Conservation (phyloP, 2,329 filamentous ascomycete species). For the Cladosporium cucumerinum region DNA sequence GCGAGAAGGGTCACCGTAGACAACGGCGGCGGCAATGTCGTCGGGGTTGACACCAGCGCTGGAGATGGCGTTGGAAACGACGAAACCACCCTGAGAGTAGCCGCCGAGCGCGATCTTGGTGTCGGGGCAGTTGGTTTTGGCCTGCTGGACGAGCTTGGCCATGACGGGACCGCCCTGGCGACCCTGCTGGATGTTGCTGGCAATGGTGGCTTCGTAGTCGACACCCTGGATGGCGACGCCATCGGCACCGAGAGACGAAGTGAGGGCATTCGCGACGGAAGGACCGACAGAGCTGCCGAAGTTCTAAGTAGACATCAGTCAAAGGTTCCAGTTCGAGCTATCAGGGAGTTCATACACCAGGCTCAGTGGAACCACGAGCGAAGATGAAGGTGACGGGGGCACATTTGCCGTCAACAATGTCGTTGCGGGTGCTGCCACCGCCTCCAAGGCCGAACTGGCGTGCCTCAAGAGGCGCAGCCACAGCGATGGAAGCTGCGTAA, state of each 20-base stretch:
- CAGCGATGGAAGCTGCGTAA: conserved; percentile 21
- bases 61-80: conserved; percentile 25
- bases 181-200: conserved; percentile 22
- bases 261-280: conserved; percentile 49
- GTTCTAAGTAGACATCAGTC: conserved; percentile 32
- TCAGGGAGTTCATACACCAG: conserved; percentile 29
- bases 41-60: conserved; percentile 17
- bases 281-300: conserved; percentile 51
- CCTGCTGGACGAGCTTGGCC: conserved; percentile 24
- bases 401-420: conserved; percentile 33
- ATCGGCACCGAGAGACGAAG: conserved; percentile 39
- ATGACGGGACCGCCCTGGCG: conserved; percentile 25
- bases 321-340: background rate
- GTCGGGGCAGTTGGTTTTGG: conserved; percentile 27
- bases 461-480: conserved; percentile 20
- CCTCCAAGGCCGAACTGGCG: conserved; percentile 20
- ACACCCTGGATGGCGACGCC: conserved; percentile 55
- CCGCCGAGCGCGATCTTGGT: conserved; percentile 30
- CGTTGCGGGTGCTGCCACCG: conserved; percentile 23
- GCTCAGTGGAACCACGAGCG: conserved; percentile 55
- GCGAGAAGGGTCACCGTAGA: conserved; percentile 33
- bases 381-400: conserved; percentile 53
- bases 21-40: conserved; percentile 24
- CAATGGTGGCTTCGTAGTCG: conserved; percentile 46
- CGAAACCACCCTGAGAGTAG: conserved; percentile 29